Base-by-base conservation (phyloP, 2,329 filamentous ascomycete species). In the Chaetomiaceae sp. region DNA sequence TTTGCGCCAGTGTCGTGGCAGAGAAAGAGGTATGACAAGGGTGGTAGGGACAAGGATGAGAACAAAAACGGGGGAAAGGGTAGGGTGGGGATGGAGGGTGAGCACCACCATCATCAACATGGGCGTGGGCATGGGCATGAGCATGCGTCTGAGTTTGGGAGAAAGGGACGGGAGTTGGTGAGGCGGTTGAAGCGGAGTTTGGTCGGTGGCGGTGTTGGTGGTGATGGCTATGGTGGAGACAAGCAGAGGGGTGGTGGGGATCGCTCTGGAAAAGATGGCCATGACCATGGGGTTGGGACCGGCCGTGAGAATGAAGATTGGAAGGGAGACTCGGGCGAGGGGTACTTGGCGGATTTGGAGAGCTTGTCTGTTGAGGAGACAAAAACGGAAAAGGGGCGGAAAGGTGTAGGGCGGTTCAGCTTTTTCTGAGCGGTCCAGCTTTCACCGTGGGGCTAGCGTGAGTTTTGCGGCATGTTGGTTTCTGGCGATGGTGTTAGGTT, bases 391-490 rank as follows among this genome's bases (percentile, higher is more conserved):
- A 51, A 16, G 32, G 30, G n/a, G 30, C 42, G 42, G 14, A 40
- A 33, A 30, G 21, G 32, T 1, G 27, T 11, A 14, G 32, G 25
- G 18, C 38, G 27, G 27, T 48, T 54, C 4, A 51, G 43, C 21
- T 37, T 54, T 11, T 51, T 54, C 32, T 54, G 45, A 49, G 20
- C n/a, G 11, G 11, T 13, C 36, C n/a, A n/a, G n/a, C n/a, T n/a
- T n/a, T n/a, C n/a, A n/a, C n/a, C n/a, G n/a, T n/a, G n/a, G n/a
- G n/a, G 40, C 13, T 30, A 6, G 23, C 29, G 23, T 18, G 11
- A 18, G 33, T 18, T 38, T 13, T 18, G 2, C 14, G 29, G n/a
- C 8, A 1, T 34, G 16, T 43, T 13, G 36, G 20, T 3, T 29
- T 11, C 16, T 20, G 18, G 11, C 9, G 11, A 21, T 16, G 16